A percentile compares a stretch with the other conserved stretches of the same genome.
These are phyloP conservation scores for Sonneratia caseolaris DNA, from an alignment of 345 rosid species.

Conservation along the genomic window DNA sequence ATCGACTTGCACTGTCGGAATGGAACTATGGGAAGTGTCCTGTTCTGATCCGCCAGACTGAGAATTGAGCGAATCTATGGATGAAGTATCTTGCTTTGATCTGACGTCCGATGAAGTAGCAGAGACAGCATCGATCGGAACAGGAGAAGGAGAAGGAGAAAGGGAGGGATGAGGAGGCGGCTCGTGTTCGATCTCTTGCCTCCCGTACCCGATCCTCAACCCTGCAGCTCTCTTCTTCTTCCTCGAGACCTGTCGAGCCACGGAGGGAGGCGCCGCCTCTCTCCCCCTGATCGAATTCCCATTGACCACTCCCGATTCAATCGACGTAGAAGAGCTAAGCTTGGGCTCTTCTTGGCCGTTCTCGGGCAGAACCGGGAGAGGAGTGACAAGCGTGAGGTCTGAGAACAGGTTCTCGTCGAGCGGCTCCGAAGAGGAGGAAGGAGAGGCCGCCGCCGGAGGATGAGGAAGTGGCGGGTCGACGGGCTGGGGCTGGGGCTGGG, in stretches of 20 bases:
- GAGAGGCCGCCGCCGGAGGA: constrained; percentile 12
- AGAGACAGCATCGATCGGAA: not conserved
- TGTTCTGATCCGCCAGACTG: not conserved
- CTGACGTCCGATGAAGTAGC: not conserved
- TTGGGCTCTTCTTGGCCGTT: constrained; percentile 13
- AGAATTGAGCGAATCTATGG: not conserved
- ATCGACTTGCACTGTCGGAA: not conserved
- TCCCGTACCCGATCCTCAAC: constrained; percentile 66
- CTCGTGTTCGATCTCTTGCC: constrained; percentile 22
- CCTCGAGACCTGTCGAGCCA: constrained; percentile 44
- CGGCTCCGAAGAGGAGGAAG: constrained; percentile 28
- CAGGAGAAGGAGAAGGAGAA: constrained; percentile 4
- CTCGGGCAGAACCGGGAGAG: constrained; percentile 14
- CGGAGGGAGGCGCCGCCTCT: not conserved
- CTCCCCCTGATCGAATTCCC: not conserved
- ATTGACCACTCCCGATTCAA: constrained; percentile 1
- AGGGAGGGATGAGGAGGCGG: constrained; percentile 4
- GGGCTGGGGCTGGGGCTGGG: constrained; percentile 1
- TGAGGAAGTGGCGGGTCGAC: constrained; percentile 2
- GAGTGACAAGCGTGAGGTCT: constrained; percentile 51
- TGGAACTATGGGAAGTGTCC: not conserved
- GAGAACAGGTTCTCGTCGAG: constrained; percentile 81
- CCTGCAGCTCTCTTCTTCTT: constrained; percentile 74
- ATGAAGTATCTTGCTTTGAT: constrained; percentile 3
- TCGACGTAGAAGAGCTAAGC: not conserved